These are phyloP conservation scores for Triangularia setosa DNA, from an alignment of 2,329 filamentous ascomycete genomes.

Conservation along the genomic window DNA sequence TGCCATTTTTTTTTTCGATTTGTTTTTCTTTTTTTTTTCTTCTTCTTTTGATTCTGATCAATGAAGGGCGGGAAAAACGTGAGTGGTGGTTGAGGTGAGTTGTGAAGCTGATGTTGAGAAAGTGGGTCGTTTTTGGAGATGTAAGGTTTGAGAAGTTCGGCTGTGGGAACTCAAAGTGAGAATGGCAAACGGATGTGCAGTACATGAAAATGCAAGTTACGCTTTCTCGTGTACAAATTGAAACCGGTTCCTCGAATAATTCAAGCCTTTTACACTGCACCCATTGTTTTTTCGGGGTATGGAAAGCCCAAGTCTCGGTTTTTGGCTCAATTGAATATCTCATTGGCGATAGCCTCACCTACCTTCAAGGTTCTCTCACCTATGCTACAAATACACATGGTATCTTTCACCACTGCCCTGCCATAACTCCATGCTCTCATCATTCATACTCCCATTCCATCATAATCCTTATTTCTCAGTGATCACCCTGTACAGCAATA, in stretches of 20 bases:
- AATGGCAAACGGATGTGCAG: not conserved
- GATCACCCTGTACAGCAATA: slow-evolving; percentile 45
- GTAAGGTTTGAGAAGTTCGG: not conserved
- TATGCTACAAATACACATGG: not conserved
- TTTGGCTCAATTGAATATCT: not conserved
- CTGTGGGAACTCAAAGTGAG: not conserved
- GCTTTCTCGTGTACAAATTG: no score
- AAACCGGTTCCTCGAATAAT: no score
- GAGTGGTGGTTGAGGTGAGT: not conserved
- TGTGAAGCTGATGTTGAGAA: not conserved
- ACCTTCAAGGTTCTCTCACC: not conserved
- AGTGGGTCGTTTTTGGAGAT: not conserved
- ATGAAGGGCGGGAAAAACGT: not conserved
- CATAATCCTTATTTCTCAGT: not conserved
- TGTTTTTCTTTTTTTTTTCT: no score
- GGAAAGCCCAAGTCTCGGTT: not conserved
- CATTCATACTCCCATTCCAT: not conserved
- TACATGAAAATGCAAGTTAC: no score
- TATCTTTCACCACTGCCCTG: not conserved
- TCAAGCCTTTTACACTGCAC: not conserved
- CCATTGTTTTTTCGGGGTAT: not conserved
- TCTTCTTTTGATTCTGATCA: no score
- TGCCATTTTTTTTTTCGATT: no score
- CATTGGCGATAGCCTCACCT: not conserved
- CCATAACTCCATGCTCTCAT: not conserved